Evolutionary conservation across 169 alveolate genomes (phyloP), one percentile per base, ranked within the genome.

Genomic region (Eimeria acervulina): DNA sequence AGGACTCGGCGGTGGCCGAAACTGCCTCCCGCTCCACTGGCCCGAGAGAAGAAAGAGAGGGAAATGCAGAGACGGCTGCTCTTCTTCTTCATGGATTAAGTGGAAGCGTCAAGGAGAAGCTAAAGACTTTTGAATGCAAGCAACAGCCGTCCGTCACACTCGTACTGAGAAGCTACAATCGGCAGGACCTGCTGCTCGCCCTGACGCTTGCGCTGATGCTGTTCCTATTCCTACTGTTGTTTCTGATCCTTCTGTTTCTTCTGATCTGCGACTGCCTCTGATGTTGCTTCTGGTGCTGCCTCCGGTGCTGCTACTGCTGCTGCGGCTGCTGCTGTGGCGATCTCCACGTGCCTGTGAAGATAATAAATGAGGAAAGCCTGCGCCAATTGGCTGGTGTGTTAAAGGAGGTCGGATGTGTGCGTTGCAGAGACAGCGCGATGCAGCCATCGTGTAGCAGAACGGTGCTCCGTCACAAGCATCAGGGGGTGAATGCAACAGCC

Each of bases 61-160:
- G 33, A 76, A 76, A 76, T 44, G 12, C 87, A 76, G 61, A 38
- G 28, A 33, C 87, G n/a, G 17, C 42, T n/a, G 12, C 55, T 47
- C 55, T 47, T 19, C 51, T 76, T 76, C 47, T 23, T n/a, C 40
- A 4, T 44, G 36, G 7, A 6, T 38, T 23, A 21, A 21, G 12
- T 0, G 91, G 91, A 19, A n/a, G 76, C 33, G 91, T 83, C 4
- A 83, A 83, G 74, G 91, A 83, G n/a, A 83, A 47, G 28, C 23
- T 83, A 52, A 44, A 51, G 51, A 44, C 55, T 38, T 83, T 83
- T 36, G 91, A 83, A 52, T 17, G 76, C n/a, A 83, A 38, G 47
- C 31, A 21, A 1, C 40, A 5, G 59, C 15, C 31, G 59, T 36
- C 31, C 13, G 51, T 31, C 38, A 7, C 26, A 2, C 81, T 36